Evolutionary conservation across 768 basidiomycete species (phyloP).

Genomic region (Lactifluus piperatus): DNA sequence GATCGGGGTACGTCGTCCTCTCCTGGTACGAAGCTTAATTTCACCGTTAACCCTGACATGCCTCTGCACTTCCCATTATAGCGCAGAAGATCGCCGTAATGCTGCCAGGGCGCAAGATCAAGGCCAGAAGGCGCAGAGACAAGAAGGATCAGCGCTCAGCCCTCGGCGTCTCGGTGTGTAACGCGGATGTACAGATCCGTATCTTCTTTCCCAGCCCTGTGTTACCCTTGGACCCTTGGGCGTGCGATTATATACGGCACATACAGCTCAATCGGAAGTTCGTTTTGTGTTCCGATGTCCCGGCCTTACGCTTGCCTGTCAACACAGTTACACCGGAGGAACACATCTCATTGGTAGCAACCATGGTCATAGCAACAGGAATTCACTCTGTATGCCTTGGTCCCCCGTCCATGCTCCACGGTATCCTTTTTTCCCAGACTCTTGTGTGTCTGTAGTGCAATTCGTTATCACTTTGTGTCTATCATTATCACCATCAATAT

Average conservation of each 20-base stretch:
- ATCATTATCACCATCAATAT: no score
- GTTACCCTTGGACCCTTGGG: slow-evolving; percentile 31
- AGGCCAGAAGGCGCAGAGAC: neutral
- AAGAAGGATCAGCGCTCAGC: neutral
- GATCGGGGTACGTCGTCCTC: neutral
- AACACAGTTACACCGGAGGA: neutral
- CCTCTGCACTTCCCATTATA: neutral
- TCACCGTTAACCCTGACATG: neutral
- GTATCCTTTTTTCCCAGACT: neutral
- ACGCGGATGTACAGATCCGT: slow-evolving; percentile 43
- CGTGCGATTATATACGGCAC: slow-evolving; percentile 26
- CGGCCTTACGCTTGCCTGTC: neutral
- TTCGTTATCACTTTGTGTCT: neutral
- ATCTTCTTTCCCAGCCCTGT: slow-evolving; percentile 47
- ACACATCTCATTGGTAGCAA: neutral
- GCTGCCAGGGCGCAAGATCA: neutral
- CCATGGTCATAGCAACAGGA: no score
- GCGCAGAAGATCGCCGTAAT: neutral
- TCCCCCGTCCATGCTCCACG: neutral
- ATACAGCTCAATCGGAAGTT: slow-evolving; percentile 3
- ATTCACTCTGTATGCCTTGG: no score
- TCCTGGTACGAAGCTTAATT: neutral
- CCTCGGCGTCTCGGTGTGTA: neutral
- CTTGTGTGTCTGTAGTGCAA: neutral
- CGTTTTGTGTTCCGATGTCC: neutral